A percentile compares a stretch with the other conserved stretches of the same genome.
Conservation (phyloP, 164 flowering plant genomes). For the Chimonanthus praecox region DNA sequence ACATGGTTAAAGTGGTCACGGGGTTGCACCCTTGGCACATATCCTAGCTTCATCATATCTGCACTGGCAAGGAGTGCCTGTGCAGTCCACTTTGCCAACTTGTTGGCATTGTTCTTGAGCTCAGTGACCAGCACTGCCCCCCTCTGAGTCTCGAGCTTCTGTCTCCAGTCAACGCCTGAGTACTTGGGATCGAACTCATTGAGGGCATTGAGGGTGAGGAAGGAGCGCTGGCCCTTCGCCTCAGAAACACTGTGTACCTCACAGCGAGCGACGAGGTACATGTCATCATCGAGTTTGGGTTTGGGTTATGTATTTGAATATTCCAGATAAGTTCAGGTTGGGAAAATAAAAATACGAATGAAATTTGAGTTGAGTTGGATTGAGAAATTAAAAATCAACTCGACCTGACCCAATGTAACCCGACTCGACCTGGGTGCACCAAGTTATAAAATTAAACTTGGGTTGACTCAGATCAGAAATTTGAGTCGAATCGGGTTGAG, state of each 20-base stretch:
- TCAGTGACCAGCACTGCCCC: constrained; percentile 97
- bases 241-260: constrained; percentile 87
- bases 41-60: constrained; percentile 92
- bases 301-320: no score
- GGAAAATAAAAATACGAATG: no score
- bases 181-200: constrained; percentile 96
- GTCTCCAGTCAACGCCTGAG: constrained; percentile 97
- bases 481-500: no score
- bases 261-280: constrained; percentile 78
- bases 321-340: no score
- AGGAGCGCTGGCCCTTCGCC: constrained; percentile 54
- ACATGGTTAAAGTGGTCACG: constrained; percentile 87
- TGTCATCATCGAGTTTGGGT: constrained; percentile 68
- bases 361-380: no score
- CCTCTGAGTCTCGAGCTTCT: constrained; percentile 91
- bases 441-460: no score
- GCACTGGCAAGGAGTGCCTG: constrained; percentile 86
- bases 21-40: constrained; percentile 89
- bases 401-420: no score
- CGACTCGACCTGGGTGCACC: no score
- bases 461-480: no score
- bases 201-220: constrained; percentile 80
- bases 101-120: constrained; percentile 91
- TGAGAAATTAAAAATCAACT: no score
- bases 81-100: constrained; percentile 94